Evolutionary conservation across 169 alveolate species (phyloP).

Genomic region (Plasmodium knowlesi): DNA sequence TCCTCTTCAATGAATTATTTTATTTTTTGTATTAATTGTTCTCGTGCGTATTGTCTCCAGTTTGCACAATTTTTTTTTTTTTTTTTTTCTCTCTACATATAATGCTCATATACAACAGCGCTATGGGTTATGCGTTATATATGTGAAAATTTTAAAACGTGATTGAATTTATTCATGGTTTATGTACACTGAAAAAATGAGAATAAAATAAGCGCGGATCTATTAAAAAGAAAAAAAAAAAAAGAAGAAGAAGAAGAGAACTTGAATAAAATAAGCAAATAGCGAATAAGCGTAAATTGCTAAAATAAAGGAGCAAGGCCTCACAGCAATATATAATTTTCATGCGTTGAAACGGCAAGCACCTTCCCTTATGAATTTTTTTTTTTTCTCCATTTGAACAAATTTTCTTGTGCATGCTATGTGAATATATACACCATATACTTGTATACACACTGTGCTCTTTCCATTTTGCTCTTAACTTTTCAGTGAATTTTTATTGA

Average conservation of each 20-base stretch:
- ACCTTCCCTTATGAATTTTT: not conserved
- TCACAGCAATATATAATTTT: not conserved
- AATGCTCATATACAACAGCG: not conserved
- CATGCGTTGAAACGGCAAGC: not conserved
- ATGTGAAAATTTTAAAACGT: not conserved
- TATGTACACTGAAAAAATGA: not conserved
- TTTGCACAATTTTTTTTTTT: not conserved
- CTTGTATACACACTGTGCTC: not conserved
- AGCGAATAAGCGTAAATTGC: not conserved
- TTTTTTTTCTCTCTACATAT: too few relatives aligned
- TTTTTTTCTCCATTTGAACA: not conserved
- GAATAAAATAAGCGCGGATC: not conserved
- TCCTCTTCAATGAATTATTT: not conserved
- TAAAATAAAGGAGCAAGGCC: not conserved
- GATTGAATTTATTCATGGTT: not conserved
- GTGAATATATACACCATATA: not conserved
- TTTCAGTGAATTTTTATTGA: not conserved
- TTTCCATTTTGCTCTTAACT: not conserved
- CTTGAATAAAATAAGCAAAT: not conserved
- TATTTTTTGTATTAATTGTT: too few relatives aligned
- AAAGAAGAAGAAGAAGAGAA: too few relatives aligned
- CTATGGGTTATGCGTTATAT: not conserved
- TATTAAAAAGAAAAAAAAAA: too few relatives aligned
- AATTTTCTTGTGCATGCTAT: not conserved
- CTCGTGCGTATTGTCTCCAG: not conserved